A percentile compares a stretch with the other conserved stretches of the same genome.
These are phyloP conservation scores for Stevia rebaudiana DNA, from an alignment of 140 eudicot genomes.

Conservation along the genomic window DNA sequence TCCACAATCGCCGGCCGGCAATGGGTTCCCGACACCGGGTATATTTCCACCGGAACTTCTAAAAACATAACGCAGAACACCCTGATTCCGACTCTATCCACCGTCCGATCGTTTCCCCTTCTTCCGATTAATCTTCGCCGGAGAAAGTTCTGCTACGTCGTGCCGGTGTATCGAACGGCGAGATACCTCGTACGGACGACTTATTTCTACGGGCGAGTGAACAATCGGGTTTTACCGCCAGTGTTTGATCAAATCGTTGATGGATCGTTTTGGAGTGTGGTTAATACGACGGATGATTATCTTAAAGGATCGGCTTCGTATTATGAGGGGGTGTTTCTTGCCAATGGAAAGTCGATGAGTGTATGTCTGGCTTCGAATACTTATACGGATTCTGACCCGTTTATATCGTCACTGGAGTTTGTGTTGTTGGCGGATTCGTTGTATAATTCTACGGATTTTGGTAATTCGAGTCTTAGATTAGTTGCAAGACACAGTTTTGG, in stretches of 20 bases:
- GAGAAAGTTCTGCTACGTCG: conserved; percentile 65
- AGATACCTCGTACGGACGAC: conserved; percentile 67
- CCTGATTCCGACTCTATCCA: conserved; percentile 39
- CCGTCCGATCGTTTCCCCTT: conserved; percentile 67
- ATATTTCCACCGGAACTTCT: conserved; percentile 46
- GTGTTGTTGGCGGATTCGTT: conserved; percentile 53
- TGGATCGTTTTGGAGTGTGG: conserved; percentile 77
- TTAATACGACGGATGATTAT: conserved; percentile 83
- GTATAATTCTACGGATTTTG: conserved; percentile 83
- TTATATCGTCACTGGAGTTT: conserved; percentile 66
- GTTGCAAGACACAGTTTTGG: conserved; percentile 86
- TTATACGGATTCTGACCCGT: conserved; percentile 69
- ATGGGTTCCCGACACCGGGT: conserved; percentile 58
- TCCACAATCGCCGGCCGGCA: conserved; percentile 29
- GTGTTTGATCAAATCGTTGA: conserved; percentile 91
- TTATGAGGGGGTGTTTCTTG: conserved; percentile 75
- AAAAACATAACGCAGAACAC: conserved; percentile 19
- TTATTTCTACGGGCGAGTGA: conserved; percentile 72
- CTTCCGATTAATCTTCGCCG: conserved; percentile 27
- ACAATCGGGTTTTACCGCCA: conserved; percentile 47
- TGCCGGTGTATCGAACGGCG: conserved; percentile 48
- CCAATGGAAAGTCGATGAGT: conserved; percentile 60
- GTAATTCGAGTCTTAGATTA: conserved; percentile 44
- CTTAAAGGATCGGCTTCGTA: conserved; percentile 40
- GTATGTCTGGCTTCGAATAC: conserved; percentile 73